Evolutionary conservation across 2,329 filamentous ascomycete genomes (phyloP).

Genomic region (Xylaria sp.): DNA sequence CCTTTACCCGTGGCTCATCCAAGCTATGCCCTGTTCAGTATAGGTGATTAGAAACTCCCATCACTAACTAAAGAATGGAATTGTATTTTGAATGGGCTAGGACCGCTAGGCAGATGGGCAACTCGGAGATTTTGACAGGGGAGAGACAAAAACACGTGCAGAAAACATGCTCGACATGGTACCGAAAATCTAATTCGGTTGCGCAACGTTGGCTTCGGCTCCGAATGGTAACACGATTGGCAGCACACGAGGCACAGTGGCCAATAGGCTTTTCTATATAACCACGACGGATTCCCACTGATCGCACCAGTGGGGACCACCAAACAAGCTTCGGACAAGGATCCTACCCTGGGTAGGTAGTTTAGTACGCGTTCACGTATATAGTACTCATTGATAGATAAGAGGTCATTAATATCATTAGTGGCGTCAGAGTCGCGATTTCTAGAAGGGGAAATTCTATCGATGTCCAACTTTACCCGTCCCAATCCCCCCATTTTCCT

Average conservation of each 20-base stretch:
- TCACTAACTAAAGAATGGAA: too few relatives aligned
- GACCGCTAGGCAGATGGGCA: too few relatives aligned
- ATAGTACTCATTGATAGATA: background rate
- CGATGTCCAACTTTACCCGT: conserved; percentile 1
- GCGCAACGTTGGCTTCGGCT: background rate
- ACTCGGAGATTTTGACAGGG: background rate
- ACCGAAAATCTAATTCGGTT: background rate
- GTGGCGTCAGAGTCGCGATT: conserved; percentile 19
- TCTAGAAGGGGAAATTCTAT: conserved; percentile 4
- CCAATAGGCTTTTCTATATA: background rate
- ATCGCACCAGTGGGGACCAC: background rate
- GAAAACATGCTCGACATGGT: too few relatives aligned
- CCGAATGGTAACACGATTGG: background rate
- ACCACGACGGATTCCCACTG: background rate
- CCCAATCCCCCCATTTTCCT: background rate
- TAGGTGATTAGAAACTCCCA: background rate
- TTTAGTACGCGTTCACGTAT: background rate
- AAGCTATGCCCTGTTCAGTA: background rate
- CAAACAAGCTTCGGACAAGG: background rate
- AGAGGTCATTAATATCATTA: background rate
- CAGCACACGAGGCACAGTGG: background rate
- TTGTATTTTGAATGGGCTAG: too few relatives aligned
- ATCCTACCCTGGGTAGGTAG: too few relatives aligned
- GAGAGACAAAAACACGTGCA: background rate
- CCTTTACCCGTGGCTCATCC: background rate